These are phyloP conservation scores for Wolfiporia cocos DNA, from an alignment of 1,284 basidiomycete species.

Conservation along the genomic window DNA sequence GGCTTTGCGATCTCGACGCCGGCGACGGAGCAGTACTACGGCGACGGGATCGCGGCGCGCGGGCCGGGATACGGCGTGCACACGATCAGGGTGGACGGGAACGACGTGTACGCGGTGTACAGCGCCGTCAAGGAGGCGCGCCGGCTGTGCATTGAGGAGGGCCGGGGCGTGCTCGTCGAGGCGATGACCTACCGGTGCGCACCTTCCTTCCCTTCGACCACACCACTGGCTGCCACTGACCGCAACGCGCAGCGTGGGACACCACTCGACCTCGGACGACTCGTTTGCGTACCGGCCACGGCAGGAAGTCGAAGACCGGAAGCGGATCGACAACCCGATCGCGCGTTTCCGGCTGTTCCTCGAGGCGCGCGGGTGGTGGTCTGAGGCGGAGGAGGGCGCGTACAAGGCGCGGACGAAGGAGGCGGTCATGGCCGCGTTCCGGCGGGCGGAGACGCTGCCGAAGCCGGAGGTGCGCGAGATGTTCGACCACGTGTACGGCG, in stretches of 20 bases:
- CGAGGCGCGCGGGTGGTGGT: conserved; percentile 86
- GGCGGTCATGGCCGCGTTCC: conserved; percentile 76
- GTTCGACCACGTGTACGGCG: conserved; percentile 86
- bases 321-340: conserved; percentile 86
- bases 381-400: conserved; percentile 65
- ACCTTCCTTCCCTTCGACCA: too few species aligned
- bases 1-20: conserved; percentile 96
- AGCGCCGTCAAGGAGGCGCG: conserved; percentile 80
- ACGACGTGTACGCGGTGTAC: conserved; percentile 87
- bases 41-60: conserved; percentile 89
- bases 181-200: conserved; percentile 84
- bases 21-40: conserved; percentile 82
- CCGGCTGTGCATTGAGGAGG: conserved; percentile 68
- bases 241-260: conserved; percentile 65
- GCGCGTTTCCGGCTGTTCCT: conserved; percentile 81
- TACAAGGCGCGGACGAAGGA: conserved; percentile 66
- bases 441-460: conserved; percentile 68
- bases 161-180: conserved; percentile 84
- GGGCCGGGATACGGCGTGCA: conserved; percentile 94
- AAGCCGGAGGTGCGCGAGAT: conserved; percentile 70
- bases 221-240: neutral
- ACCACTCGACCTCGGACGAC: conserved; percentile 94
- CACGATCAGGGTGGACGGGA: conserved; percentile 89
- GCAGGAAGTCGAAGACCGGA: conserved; percentile 83
- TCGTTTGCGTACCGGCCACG: conserved; percentile 86